Percentiles rank a stretch among this genome's conserved stretches.
Evolutionary conservation across 192 early-diverging fungal genomes (phyloP).

Genomic region (Allomyces javanicus): DNA sequence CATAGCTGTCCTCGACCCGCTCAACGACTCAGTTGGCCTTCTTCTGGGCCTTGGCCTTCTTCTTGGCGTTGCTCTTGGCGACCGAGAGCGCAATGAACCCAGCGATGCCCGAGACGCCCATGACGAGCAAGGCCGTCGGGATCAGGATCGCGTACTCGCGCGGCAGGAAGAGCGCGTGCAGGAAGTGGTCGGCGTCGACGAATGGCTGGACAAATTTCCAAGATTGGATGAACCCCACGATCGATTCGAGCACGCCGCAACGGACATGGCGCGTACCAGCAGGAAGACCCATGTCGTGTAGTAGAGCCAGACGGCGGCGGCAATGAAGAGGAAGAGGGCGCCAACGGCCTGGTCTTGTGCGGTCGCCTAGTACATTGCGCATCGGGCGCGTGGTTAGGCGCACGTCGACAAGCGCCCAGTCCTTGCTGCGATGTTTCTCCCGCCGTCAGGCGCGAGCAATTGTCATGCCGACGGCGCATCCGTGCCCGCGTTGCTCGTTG

Average conservation of each 20-base stretch:
- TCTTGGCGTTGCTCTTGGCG: conserved; percentile 64
- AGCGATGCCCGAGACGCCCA: conserved; percentile 51
- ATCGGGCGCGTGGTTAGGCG: neutral
- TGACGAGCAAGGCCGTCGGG: conserved; percentile 59
- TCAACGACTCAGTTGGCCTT: neutral
- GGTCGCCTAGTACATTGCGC: neutral
- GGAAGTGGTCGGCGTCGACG: conserved; percentile 50
- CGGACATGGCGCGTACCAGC: conserved; percentile 25
- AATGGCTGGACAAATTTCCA: conserved; percentile 37
- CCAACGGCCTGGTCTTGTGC: conserved; percentile 61
- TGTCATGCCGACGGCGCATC: no score
- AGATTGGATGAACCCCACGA: no score
- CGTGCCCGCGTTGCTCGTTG: no score
- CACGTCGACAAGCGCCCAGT: neutral
- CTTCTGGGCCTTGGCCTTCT: conserved; percentile 15
- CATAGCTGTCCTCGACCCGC: no score
- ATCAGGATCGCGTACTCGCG: conserved; percentile 70
- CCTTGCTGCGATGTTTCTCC: neutral
- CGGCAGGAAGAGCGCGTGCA: conserved; percentile 58
- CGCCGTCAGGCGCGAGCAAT: neutral
- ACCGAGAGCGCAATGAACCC: conserved; percentile 68
- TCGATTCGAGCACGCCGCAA: no score
- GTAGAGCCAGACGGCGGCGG: conserved; percentile 59
- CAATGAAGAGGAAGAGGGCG: conserved; percentile 42
- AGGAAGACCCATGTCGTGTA: conserved; percentile 80